Conservation (phyloP, 1,139 yeast genomes). For the Hyphopichia fennica region DNA sequence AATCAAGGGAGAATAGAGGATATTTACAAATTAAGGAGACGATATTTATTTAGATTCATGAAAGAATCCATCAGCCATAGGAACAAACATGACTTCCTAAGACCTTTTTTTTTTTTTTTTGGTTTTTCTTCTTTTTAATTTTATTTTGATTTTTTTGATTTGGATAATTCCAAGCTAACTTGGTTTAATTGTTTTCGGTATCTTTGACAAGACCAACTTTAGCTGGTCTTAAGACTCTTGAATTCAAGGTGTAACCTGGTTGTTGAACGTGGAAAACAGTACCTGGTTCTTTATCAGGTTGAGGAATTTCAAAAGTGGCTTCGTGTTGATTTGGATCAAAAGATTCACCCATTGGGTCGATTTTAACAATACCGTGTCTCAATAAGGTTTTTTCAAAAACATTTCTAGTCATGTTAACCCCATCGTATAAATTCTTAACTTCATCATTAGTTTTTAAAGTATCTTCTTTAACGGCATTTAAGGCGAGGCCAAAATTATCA, state of each 20-base stretch:
- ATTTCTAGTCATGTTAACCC: slow-evolving; percentile 87
- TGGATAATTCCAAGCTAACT: too few species aligned
- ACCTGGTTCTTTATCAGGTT: slow-evolving; percentile 89
- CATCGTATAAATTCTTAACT: slow-evolving; percentile 77
- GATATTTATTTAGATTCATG: too few species aligned
- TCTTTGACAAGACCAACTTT: slow-evolving; percentile 91
- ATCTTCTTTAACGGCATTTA: slow-evolving; percentile 73
- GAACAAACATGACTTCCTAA: background rate
- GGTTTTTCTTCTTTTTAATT: too few species aligned
- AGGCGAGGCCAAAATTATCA: slow-evolving; percentile 88
- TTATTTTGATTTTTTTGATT: background rate
- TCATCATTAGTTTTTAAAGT: slow-evolving; percentile 58
- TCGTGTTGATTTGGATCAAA: slow-evolving; percentile 94
- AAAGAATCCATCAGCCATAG: too few species aligned
- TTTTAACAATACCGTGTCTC: slow-evolving; percentile 77
- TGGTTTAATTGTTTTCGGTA: slow-evolving; percentile 18
- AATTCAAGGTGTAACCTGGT: slow-evolving; percentile 82
- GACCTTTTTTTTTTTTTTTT: background rate
- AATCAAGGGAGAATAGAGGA: background rate
- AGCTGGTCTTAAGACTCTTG: slow-evolving; percentile 91
- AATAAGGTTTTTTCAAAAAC: slow-evolving; percentile 82
- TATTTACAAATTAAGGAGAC: background rate
- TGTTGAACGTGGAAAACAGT: slow-evolving; percentile 93
- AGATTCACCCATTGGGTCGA: slow-evolving; percentile 80
- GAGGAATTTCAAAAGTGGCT: slow-evolving; percentile 87